A percentile compares a stretch with the other conserved stretches of the same genome.
Evolutionary conservation across 2,329 filamentous ascomycete genomes (phyloP).

Genomic region (Monosporascus sp.): DNA sequence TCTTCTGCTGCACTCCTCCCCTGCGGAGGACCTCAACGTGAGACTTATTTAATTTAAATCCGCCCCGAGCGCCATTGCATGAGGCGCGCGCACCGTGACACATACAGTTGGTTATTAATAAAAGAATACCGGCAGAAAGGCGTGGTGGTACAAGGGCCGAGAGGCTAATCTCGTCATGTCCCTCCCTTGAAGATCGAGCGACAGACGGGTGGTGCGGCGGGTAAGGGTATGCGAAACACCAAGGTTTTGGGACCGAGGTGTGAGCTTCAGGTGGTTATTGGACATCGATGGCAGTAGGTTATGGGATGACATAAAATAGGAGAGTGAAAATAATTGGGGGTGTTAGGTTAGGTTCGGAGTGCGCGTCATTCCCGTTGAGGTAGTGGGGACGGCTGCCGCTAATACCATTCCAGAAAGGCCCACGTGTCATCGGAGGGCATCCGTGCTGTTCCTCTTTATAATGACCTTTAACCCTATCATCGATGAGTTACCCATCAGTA

Average conservation of each 20-base stretch:
- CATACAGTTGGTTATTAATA: background rate
- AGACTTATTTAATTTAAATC: too few species aligned
- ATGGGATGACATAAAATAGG: constrained; percentile 9
- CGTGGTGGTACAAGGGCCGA: constrained; percentile 8
- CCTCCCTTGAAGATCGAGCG: constrained; percentile 24
- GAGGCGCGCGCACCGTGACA: too few species aligned
- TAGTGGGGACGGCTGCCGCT: constrained; percentile 13
- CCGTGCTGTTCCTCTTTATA: too few species aligned
- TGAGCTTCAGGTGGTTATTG: constrained; percentile 10
- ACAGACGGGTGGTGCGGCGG: constrained; percentile 7
- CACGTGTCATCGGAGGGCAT: constrained; percentile 19
- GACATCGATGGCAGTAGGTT: background rate
- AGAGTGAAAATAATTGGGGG: constrained; percentile 13
- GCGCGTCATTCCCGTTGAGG: constrained; percentile 16
- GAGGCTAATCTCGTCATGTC: constrained; percentile 24
- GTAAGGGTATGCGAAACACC: constrained; percentile 17
- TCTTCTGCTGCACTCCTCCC: too few species aligned
- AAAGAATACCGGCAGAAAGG: background rate
- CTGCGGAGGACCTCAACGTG: too few species aligned
- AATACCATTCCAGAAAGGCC: constrained; percentile 17
- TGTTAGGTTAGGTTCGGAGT: constrained; percentile 1
- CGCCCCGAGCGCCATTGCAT: too few species aligned
- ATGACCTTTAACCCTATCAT: constrained; percentile 2
- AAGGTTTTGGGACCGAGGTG: constrained; percentile 24
- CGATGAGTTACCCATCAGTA: too few species aligned